Evolutionary conservation across 208 protist genomes (phyloP).

Genomic region (Trypanosoma congolense): DNA sequence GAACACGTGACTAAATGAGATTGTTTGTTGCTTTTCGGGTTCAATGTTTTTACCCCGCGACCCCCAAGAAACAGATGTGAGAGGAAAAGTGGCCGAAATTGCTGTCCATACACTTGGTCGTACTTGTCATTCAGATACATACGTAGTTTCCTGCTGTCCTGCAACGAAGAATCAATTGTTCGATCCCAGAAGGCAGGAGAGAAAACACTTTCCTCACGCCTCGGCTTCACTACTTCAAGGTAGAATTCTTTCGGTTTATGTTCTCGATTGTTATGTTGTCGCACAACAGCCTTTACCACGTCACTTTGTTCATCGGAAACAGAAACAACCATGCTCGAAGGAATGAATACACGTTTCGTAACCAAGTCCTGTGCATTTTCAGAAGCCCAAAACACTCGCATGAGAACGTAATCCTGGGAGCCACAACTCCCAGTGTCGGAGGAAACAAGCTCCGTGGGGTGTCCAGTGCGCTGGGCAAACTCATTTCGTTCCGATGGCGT

Average conservation of each 20-base stretch:
- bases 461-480: too few relatives aligned
- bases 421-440: not conserved
- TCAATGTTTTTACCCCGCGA: not conserved
- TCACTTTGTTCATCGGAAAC: not conserved
- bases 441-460: not conserved
- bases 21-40: not conserved
- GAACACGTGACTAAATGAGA: not conserved
- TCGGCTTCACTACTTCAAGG: slow-evolving; percentile 1
- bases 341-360: not conserved
- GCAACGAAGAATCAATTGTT: slow-evolving; percentile 37
- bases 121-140: slow-evolving; percentile 72
- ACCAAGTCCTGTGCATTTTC: not conserved
- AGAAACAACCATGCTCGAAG: not conserved
- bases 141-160: slow-evolving; percentile 53
- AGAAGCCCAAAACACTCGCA: slow-evolving; percentile 7
- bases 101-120: slow-evolving; percentile 44
- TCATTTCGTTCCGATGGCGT: too few relatives aligned
- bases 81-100: slow-evolving; percentile 43
- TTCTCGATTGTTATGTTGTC: not conserved
- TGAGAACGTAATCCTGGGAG: slow-evolving; percentile 4
- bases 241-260: slow-evolving; percentile 20
- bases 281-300: not conserved
- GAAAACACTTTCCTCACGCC: slow-evolving; percentile 13
- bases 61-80: slow-evolving; percentile 20
- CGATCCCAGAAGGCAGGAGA: slow-evolving; percentile 24